phyloP scores from a whole-genome alignment of 306 rosid species.

The Quercus mongolica region DNA sequence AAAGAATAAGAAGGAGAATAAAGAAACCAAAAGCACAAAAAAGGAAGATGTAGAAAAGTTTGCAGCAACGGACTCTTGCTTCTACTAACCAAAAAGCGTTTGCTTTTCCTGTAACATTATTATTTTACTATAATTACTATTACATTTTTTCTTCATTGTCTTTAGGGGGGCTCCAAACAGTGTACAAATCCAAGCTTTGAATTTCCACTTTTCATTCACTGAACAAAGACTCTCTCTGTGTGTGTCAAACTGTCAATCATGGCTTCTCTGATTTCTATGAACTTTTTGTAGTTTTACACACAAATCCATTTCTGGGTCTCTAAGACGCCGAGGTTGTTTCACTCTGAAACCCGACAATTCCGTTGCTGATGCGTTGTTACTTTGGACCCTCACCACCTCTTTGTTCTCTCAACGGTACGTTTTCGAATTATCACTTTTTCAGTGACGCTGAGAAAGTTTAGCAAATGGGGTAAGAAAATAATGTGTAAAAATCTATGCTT shows the following conservation, averaged over 20 bases:
- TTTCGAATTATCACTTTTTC: conserved; percentile 10
- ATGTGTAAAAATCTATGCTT: not conserved
- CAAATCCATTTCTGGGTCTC: too few relatives aligned
- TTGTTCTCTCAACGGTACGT: conserved; percentile 20
- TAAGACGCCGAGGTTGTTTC: too few relatives aligned
- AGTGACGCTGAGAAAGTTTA: conserved; percentile 15
- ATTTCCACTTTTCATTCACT: not conserved
- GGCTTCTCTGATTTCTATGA: not conserved
- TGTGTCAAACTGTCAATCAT: not conserved
- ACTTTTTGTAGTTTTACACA: too few relatives aligned
- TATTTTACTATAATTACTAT: conserved; percentile 9
- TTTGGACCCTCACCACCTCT: not conserved
- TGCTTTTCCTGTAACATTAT: conserved; percentile 31
- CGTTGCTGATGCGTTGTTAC: not conserved
- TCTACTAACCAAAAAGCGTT: conserved; percentile 10
- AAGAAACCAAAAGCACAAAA: conserved; percentile 8
- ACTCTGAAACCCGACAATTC: not conserved
- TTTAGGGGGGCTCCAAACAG: conserved; percentile 1
- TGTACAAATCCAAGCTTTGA: conserved; percentile 18
- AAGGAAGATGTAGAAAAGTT: not conserved
- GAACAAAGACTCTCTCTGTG: not conserved
- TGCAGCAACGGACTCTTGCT: conserved; percentile 23
- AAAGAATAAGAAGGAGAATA: conserved; percentile 16
- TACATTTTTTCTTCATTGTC: not conserved
- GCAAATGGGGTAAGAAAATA: conserved; percentile 5